phyloP scores from a whole-genome alignment of 2,329 filamentous ascomycete genomes.

The Curvularia eragrostidis region DNA sequence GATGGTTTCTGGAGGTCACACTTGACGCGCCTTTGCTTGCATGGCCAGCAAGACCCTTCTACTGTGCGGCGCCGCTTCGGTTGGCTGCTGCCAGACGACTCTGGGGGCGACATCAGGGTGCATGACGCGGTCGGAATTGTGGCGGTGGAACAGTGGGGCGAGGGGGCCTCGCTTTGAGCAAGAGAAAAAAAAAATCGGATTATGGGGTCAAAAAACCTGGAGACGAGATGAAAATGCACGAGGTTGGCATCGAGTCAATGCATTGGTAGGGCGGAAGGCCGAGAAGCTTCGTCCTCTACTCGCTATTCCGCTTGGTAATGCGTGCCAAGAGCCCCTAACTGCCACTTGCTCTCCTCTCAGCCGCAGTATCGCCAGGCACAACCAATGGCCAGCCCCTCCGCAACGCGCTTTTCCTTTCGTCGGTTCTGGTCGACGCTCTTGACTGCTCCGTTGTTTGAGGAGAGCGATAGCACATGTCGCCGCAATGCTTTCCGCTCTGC shows the following conservation, averaged over 20 bases:
- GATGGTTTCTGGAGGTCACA: slow-evolving; percentile 15
- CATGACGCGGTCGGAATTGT: slow-evolving; percentile 14
- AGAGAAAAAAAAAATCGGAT: neutral
- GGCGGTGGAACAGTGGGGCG: neutral
- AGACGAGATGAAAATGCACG: neutral
- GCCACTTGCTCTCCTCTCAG: neutral
- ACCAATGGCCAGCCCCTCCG: neutral
- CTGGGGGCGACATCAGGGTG: slow-evolving; percentile 17
- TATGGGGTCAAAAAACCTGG: slow-evolving; percentile 1
- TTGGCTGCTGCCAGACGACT: slow-evolving; percentile 17
- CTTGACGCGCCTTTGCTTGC: slow-evolving; percentile 17
- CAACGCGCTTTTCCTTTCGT: neutral
- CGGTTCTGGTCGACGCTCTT: neutral
- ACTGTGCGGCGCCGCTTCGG: slow-evolving; percentile 17
- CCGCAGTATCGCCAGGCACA: neutral
- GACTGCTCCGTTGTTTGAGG: neutral
- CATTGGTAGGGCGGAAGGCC: slow-evolving; percentile 10
- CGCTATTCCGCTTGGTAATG: slow-evolving; percentile 2
- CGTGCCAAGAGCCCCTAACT: slow-evolving; percentile 8
- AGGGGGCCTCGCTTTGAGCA: slow-evolving; percentile 2
- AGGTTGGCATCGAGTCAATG: slow-evolving; percentile 5
- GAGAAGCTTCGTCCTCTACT: slow-evolving; percentile 3
- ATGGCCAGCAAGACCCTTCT: slow-evolving; percentile 20
- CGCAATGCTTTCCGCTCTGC: neutral
- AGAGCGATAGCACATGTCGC: neutral